Evolutionary conservation across 768 basidiomycete species (phyloP).

Genomic region (Agrocybe pediades): DNA sequence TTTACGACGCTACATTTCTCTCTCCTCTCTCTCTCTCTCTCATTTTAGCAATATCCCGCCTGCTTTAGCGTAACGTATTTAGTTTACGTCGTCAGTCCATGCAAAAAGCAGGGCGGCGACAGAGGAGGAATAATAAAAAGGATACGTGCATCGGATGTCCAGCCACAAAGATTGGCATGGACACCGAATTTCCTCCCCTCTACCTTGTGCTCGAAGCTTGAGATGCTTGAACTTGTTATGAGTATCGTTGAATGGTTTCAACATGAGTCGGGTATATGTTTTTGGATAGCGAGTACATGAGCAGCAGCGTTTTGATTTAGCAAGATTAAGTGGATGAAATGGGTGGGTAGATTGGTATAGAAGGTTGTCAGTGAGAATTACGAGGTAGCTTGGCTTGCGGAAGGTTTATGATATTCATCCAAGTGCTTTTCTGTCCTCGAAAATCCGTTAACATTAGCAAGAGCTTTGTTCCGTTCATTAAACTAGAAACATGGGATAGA

Average conservation of each 20-base stretch:
- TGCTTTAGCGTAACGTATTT: constrained; percentile 13
- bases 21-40: constrained; percentile 6
- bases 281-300: too few relatives aligned
- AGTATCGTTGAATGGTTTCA: neutral
- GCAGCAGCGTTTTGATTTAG: too few relatives aligned
- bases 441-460: too few relatives aligned
- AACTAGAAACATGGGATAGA: too few relatives aligned
- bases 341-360: too few relatives aligned
- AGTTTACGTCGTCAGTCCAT: constrained; percentile 7
- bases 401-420: too few relatives aligned
- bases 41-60: constrained; percentile 11
- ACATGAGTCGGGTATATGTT: too few relatives aligned
- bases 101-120: constrained; percentile 12
- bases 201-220: neutral
- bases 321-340: too few relatives aligned
- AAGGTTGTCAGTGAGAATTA: too few relatives aligned
- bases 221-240: neutral
- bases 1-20: constrained; percentile 21
- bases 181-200: constrained; percentile 16
- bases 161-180: constrained; percentile 17
- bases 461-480: too few relatives aligned
- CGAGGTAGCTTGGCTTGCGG: too few relatives aligned
- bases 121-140: constrained; percentile 18
- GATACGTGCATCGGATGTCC: constrained; percentile 16
- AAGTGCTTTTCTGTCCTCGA: too few relatives aligned